phyloP scores from a whole-genome alignment of 108 stramenopile genomes.

The Thalassiosira profunda region DNA sequence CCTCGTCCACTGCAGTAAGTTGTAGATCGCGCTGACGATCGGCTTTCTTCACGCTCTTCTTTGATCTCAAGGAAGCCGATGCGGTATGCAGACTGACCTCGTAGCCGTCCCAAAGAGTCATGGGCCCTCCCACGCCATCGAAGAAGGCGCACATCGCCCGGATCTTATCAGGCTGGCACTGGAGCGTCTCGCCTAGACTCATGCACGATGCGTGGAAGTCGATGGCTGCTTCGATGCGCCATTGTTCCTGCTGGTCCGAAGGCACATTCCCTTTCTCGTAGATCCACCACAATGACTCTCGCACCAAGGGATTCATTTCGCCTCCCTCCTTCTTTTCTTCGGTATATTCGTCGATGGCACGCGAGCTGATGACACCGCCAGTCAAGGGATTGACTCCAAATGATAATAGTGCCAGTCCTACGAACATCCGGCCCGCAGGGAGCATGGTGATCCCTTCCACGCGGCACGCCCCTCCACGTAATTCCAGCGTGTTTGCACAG shows the following conservation, averaged over 20 bases:
- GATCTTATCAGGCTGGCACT: slow-evolving; percentile 62
- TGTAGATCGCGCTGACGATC: too few species aligned
- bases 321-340: slow-evolving; percentile 18
- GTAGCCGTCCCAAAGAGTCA: slow-evolving; percentile 53
- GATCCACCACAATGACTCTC: slow-evolving; percentile 15
- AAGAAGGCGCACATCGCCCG: slow-evolving; percentile 58
- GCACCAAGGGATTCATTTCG: neutral
- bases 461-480: slow-evolving; percentile 55
- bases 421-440: slow-evolving; percentile 70
- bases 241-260: neutral
- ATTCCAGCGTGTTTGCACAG: slow-evolving; percentile 68
- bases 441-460: slow-evolving; percentile 70
- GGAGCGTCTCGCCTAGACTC: slow-evolving; percentile 67
- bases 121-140: slow-evolving; percentile 56
- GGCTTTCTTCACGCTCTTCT: neutral
- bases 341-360: neutral
- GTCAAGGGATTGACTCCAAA: slow-evolving; percentile 57
- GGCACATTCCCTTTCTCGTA: slow-evolving; percentile 13
- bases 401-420: slow-evolving; percentile 50
- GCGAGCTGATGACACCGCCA: neutral
- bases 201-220: slow-evolving; percentile 49
- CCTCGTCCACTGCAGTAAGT: too few species aligned
- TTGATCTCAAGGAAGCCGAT: slow-evolving; percentile 2
- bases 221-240: slow-evolving; percentile 49
- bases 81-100: slow-evolving; percentile 18